Conservation (phyloP, 164 flowering plant species). For the Taxillus chinensis region DNA sequence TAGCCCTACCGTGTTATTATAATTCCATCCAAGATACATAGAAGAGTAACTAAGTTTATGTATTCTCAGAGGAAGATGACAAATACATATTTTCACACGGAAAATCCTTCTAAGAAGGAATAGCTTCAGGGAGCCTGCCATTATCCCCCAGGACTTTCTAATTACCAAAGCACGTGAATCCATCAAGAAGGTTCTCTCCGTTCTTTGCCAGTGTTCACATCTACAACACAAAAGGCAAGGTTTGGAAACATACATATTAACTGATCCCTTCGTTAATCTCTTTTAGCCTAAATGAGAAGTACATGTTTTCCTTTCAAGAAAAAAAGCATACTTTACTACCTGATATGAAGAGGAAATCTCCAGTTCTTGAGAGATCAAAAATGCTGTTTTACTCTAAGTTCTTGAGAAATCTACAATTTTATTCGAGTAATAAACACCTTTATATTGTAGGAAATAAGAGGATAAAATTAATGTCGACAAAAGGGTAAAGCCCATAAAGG, state of each 20-base stretch:
- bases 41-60: too few relatives aligned
- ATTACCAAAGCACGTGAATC: conserved; percentile 95
- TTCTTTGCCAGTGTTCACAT: conserved; percentile 88
- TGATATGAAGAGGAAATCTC: conserved; percentile 89
- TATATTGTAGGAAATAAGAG: neutral
- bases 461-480: too few relatives aligned
- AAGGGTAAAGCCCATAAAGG: neutral
- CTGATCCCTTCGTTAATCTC: too few relatives aligned
- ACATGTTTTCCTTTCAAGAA: neutral
- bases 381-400: conserved; percentile 76
- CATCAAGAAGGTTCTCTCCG: conserved; percentile 79
- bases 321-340: conserved; percentile 73
- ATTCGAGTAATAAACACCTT: neutral
- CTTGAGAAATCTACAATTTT: conserved; percentile 73
- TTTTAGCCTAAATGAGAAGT: too few relatives aligned
- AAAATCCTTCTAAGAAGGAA: conserved; percentile 30
- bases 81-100: conserved; percentile 1
- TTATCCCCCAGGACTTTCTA: conserved; percentile 77
- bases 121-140: conserved; percentile 48
- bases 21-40: too few relatives aligned
- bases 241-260: neutral
- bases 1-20: too few relatives aligned
- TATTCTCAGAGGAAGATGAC: too few relatives aligned
- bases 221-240: conserved; percentile 21
- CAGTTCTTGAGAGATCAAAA: conserved; percentile 90